Evolutionary conservation across 2,329 filamentous ascomycete species (phyloP).

Genomic region (Penicillium sp.): DNA sequence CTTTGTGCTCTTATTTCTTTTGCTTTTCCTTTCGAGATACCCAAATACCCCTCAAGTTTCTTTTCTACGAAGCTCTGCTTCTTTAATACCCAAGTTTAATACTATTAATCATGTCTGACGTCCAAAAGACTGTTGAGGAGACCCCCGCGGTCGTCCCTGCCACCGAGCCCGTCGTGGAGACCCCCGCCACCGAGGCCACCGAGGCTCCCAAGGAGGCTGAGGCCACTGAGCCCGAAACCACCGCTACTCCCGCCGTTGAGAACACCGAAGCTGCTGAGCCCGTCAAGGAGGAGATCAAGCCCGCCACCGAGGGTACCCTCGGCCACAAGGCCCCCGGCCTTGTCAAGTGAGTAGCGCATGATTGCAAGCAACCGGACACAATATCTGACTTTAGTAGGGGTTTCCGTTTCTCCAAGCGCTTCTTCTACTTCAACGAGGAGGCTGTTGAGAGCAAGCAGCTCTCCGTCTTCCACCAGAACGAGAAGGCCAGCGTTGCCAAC

Average conservation of each 20-base stretch:
- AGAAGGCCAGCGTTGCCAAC: slow-evolving; percentile 81
- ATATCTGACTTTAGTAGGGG: slow-evolving; percentile 59
- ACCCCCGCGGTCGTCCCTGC: slow-evolving; percentile 24
- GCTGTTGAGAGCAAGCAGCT: slow-evolving; percentile 74
- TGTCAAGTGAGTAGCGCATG: slow-evolving; percentile 71
- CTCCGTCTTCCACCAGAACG: slow-evolving; percentile 75
- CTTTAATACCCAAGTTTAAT: slow-evolving; percentile 26
- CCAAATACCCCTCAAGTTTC: slow-evolving; percentile 22
- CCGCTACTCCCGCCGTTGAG: slow-evolving; percentile 13
- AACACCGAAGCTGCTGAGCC: slow-evolving; percentile 18
- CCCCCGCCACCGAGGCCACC: slow-evolving; percentile 11
- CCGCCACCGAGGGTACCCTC: slow-evolving; percentile 78
- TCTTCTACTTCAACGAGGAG: slow-evolving; percentile 82
- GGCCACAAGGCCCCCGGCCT: slow-evolving; percentile 88
- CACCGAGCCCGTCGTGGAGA: slow-evolving; percentile 16
- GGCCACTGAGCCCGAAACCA: slow-evolving; percentile 14
- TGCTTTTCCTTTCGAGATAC: slow-evolving; percentile 28
- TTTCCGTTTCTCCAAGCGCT: slow-evolving; percentile 87
- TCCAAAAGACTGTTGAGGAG: slow-evolving; percentile 29
- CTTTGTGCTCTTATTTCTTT: slow-evolving; percentile 30
- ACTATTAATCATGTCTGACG: slow-evolving; percentile 31
- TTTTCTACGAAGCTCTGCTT: slow-evolving; percentile 21
- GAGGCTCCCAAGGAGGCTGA: slow-evolving; percentile 16
- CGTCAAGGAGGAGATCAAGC: slow-evolving; percentile 55
- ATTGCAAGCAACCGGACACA: neutral